These are phyloP conservation scores for Penicillium hesseltinei DNA, from an alignment of 2,329 filamentous ascomycete genomes.

Conservation along the genomic window DNA sequence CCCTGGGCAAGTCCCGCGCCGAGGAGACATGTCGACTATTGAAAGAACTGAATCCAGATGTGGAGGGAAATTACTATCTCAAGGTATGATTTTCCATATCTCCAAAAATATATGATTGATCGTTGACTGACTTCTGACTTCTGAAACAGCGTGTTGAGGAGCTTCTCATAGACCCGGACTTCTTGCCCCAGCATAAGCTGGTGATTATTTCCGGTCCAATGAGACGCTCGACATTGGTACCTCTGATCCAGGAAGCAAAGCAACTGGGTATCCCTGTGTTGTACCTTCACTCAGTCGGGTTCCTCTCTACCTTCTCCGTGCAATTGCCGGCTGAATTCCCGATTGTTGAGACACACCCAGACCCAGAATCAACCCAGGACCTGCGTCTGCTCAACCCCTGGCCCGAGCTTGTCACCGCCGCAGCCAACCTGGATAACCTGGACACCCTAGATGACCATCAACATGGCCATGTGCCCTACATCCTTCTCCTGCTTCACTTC, in stretches of 20 bases:
- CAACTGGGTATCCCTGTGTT: slow-evolving; percentile 69
- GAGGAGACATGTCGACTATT: slow-evolving; percentile 74
- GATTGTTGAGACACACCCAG: slow-evolving; percentile 93
- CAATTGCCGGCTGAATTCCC: slow-evolving; percentile 76
- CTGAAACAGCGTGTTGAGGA: slow-evolving; percentile 36
- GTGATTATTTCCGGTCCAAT: slow-evolving; percentile 62
- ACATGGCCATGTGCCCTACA: slow-evolving; percentile 88
- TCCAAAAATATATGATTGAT: neutral
- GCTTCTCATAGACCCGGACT: slow-evolving; percentile 39
- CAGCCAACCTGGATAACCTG: slow-evolving; percentile 63
- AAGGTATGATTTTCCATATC: slow-evolving; percentile 46
- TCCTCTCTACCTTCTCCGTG: slow-evolving; percentile 86
- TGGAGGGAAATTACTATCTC: slow-evolving; percentile 68
- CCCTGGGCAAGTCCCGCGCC: slow-evolving; percentile 73
- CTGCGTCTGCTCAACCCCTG: slow-evolving; percentile 81
- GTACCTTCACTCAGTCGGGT: slow-evolving; percentile 83
- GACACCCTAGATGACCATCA: slow-evolving; percentile 71
- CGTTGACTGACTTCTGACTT: neutral
- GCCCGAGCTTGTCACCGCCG: slow-evolving; percentile 72
- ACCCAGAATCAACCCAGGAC: slow-evolving; percentile 79
- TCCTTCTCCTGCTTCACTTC: slow-evolving; percentile 78
- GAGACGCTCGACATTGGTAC: slow-evolving; percentile 50
- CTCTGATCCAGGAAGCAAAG: slow-evolving; percentile 51
- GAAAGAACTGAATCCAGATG: slow-evolving; percentile 88
- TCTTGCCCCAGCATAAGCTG: slow-evolving; percentile 54